Percentiles rank a stretch among this genome's conserved stretches.
These are phyloP conservation scores for Dictyostelium capitatum DNA, from an alignment of 78 protist genomes.

Conservation along the genomic window DNA sequence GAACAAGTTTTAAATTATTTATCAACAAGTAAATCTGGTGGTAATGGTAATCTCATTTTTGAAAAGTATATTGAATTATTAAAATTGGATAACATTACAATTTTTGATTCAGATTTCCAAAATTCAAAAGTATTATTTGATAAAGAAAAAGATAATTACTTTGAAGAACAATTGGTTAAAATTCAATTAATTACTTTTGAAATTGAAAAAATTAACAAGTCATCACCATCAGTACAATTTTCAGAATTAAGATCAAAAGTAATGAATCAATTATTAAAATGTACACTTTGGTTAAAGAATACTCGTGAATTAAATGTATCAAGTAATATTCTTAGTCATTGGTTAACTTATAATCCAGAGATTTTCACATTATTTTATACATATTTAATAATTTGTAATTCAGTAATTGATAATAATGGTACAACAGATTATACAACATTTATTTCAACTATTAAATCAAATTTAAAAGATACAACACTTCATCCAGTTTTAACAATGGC, in stretches of 20 bases:
- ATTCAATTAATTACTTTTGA: slow-evolving; percentile 20
- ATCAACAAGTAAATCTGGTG: neutral
- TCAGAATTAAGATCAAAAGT: neutral
- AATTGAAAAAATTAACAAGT: slow-evolving; percentile 2
- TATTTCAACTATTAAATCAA: neutral
- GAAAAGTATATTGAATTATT: neutral
- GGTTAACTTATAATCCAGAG: slow-evolving; percentile 46
- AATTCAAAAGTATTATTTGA: slow-evolving; percentile 60
- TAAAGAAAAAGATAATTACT: slow-evolving; percentile 82
- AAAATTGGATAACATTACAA: neutral
- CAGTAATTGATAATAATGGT: neutral
- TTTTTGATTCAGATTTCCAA: slow-evolving; percentile 41
- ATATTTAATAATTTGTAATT: neutral
- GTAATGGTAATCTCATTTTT: neutral
- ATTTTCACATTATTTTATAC: slow-evolving; percentile 39
- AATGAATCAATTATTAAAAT: neutral
- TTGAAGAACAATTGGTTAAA: slow-evolving; percentile 37
- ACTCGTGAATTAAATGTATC: slow-evolving; percentile 18
- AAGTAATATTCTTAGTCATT: slow-evolving; percentile 22
- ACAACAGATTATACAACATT: neutral
- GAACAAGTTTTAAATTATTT: slow-evolving; percentile 17
- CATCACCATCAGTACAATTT: neutral
- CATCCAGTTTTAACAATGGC: slow-evolving; percentile 10
- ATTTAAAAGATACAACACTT: neutral
- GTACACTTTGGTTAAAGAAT: slow-evolving; percentile 31